Evolutionary conservation across 306 rosid genomes (phyloP).

Genomic region (Notholithocarpus densiflorus): DNA sequence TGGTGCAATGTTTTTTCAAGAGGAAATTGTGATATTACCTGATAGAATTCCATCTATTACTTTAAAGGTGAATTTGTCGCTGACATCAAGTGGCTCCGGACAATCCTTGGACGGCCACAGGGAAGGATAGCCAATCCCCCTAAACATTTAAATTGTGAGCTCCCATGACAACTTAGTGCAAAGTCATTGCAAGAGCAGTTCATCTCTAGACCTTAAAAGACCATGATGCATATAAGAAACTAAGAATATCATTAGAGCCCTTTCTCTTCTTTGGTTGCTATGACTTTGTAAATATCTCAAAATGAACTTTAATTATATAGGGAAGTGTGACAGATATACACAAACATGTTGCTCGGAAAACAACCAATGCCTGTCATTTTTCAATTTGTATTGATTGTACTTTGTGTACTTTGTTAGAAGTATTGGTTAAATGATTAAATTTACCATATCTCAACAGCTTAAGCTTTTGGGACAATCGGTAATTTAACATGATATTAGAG

Average conservation of each 20-base stretch:
- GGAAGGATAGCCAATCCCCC: conserved; percentile 47
- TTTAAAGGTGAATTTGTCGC: conserved; percentile 37
- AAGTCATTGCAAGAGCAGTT: background rate
- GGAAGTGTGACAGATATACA: background rate
- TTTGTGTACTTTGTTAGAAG: background rate
- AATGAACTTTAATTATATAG: background rate
- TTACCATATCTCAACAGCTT: no score
- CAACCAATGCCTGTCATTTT: background rate
- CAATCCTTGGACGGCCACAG: conserved; percentile 45
- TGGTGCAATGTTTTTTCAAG: background rate
- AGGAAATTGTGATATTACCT: conserved; percentile 16
- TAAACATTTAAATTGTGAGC: conserved; percentile 9
- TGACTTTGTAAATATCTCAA: background rate
- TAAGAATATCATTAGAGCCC: background rate
- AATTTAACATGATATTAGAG: no score
- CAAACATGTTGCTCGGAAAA: background rate
- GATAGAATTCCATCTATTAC: conserved; percentile 38
- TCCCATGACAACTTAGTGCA: conserved; percentile 1
- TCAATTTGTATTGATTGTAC: background rate
- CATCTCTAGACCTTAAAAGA: background rate
- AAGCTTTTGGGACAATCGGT: no score
- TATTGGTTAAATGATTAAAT: no score
- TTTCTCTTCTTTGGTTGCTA: background rate
- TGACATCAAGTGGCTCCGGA: conserved; percentile 45
- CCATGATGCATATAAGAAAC: background rate